Base-by-base conservation (phyloP, 495 filamentous ascomycete genomes). In the Glonium stellatum region DNA sequence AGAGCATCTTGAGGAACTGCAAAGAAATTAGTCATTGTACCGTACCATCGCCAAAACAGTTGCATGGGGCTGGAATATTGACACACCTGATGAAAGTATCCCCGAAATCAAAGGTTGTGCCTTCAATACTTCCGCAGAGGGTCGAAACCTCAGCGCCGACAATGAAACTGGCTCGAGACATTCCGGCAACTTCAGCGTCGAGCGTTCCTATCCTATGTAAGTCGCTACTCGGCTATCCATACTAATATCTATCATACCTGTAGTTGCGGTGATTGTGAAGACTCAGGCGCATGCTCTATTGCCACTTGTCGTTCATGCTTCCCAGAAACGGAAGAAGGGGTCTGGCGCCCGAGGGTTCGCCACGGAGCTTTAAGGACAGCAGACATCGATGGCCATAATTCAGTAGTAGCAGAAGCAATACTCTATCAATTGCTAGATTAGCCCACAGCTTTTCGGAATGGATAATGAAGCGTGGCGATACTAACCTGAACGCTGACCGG, bases 331-430 rank as follows among this genome's bases (percentile, higher is more conserved):
- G 59, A 21, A 13, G 50, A 19, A 11, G 63, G 27, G 15, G 36
- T 5, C 55, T 49, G 63, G 4, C 67, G 64, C 19, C 27, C 36
- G 12, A 73, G 21, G 21, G 46, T 65, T 66, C 71, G 71, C 72
- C 74, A 78, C 22, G 81, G 75, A 18, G 74, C 54, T 18, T 70
- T 64, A 51, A 84, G 66, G 19, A 76, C 70, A 59, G 72, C 77
- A 41, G 77, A 73, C 59, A 84, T 73, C 18, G 80, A 79, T 22
- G 82, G 80, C 79, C 78, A 82, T 60, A 82, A 59, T 44, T 82
- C 79, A 51, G 76, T 71, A 1, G 79, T 77, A 58, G 76, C 76
- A 41, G 78, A 76, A 52, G 76, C 76, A 55, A 82, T 37, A 52
- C 54, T 62, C 66, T 68, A 49, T 42, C 12, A 31, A 31, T 18